Percentiles rank a stretch among this genome's conserved stretches.
These are phyloP conservation scores for Stromatinia cepivora DNA, from an alignment of 2,329 filamentous ascomycete genomes.

Conservation along the genomic window DNA sequence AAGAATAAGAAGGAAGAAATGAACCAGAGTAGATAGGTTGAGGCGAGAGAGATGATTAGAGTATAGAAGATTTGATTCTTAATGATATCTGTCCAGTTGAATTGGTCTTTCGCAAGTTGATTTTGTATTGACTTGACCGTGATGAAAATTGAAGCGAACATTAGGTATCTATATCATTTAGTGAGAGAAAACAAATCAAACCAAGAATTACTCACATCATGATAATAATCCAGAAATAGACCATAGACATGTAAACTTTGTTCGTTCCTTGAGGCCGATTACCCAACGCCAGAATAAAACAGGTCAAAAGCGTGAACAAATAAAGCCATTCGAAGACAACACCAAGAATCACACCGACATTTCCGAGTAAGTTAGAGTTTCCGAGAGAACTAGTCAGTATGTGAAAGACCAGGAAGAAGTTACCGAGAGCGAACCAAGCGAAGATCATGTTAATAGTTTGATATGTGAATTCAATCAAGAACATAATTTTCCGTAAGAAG, in stretches of 20 bases:
- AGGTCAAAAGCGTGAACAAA: constrained; percentile 85
- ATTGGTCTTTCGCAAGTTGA: constrained; percentile 62
- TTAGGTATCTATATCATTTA: constrained; percentile 64
- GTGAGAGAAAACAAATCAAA: constrained; percentile 11
- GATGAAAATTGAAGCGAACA: constrained; percentile 94
- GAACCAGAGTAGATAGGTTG: constrained; percentile 92
- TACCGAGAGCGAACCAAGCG: constrained; percentile 96
- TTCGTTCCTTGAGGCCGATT: constrained; percentile 94
- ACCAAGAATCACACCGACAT: constrained; percentile 75
- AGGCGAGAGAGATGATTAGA: constrained; percentile 83
- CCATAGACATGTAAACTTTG: constrained; percentile 92
- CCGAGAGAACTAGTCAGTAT: constrained; percentile 92
- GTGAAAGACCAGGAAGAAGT: constrained; percentile 99
- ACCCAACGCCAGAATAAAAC: constrained; percentile 91
- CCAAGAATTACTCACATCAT: constrained; percentile 67
- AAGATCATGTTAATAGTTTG: constrained; percentile 93
- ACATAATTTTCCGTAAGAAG: constrained; percentile 79
- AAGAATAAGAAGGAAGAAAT: constrained; percentile 95
- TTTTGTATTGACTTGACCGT: constrained; percentile 80
- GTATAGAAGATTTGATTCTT: constrained; percentile 93
- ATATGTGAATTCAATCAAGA: constrained; percentile 95
- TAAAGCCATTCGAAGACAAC: constrained; percentile 97
- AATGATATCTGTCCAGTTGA: constrained; percentile 66
- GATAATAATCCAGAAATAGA: constrained; percentile 96
- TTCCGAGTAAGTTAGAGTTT: constrained; percentile 66